Base-by-base conservation (phyloP, 2,329 filamentous ascomycete genomes). In the Penicillium thymicola region DNA sequence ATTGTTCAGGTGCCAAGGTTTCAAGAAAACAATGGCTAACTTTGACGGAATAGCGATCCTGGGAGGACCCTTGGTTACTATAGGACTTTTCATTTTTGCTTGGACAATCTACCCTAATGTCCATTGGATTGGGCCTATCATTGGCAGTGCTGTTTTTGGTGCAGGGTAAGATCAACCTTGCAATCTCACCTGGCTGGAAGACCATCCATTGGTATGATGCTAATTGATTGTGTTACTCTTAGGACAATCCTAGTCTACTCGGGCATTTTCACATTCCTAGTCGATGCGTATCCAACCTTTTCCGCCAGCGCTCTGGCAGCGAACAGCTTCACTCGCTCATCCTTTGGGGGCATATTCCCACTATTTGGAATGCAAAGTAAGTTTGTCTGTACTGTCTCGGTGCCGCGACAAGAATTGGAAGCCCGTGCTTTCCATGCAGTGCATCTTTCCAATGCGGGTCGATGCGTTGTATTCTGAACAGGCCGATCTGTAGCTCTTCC, bases 211-310 rank as follows among this genome's bases (percentile, higher is more conserved):
- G 27, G 32, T 32, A 23, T 70, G 71, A 68, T 65, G 63, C 59
- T 62, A 42, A 66, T 65, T 40, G 51, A 48, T 52, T 40, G 60
- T 67, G 55, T 45, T 57, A 59, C 59, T 63, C 54, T 61, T 68
- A 90, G 89, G 51, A 87, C 85, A 52, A 82, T 96, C 58, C 82
- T 95, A 56, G 85, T 89, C 30, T 97, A 90, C 74, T 87, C 85
- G 55, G 90, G 91, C 51, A 85, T 95, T 63, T 96, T 96, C 73
- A 95, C 91, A 13, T 96, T 95, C 76, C 78, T 95, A 61, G 90
- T 93, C 11, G 84, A 87, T 67, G 77, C 76, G 14, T 79, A 78
- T 67, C 76, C 77, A 4, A 67, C 75, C 18, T 78, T 77, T 65
- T 76, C 77, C 18, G 78, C 78, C 14, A 79, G 76, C 56, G 90